phyloP scores from a whole-genome alignment of 2,329 filamentous ascomycete species.

The Epichloe elymi region DNA sequence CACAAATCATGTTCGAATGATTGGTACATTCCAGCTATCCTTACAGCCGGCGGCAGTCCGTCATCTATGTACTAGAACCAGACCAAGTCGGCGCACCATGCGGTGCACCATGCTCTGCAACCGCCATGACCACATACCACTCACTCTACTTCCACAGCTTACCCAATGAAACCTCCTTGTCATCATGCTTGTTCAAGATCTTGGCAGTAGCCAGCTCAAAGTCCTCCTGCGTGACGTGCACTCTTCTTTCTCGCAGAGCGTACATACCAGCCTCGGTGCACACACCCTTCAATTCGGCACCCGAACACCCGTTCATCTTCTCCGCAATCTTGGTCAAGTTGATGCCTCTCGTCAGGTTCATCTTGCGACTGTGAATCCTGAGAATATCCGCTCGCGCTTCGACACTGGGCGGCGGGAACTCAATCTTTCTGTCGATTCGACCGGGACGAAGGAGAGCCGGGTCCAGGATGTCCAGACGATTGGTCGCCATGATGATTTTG shows the following conservation, averaged over 20 bases:
- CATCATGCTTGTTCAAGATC: conserved; percentile 98
- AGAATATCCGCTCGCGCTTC: conserved; percentile 96
- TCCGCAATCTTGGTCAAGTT: conserved; percentile 97
- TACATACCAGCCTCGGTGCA: conserved; percentile 99
- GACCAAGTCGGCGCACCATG: neutral
- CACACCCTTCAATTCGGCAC: conserved; percentile 94
- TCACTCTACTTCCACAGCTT: conserved; percentile 52
- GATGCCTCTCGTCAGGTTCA: conserved; percentile 96
- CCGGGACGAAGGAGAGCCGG: conserved; percentile 90
- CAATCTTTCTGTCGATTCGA: conserved; percentile 96
- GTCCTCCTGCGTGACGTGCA: conserved; percentile 97
- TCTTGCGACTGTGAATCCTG: conserved; percentile 92
- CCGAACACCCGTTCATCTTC: conserved; percentile 99
- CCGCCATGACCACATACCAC: conserved; percentile 2
- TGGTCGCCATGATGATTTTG: conserved; percentile 99
- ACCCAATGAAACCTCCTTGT: conserved; percentile 85
- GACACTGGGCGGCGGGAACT: conserved; percentile 92
- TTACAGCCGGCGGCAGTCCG: conserved; percentile 18
- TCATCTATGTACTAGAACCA: conserved; percentile 14
- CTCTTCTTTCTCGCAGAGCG: conserved; percentile 82
- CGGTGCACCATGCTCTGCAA: neutral
- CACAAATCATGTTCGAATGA: conserved; percentile 7
- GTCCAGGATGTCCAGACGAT: conserved; percentile 93
- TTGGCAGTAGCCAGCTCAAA: conserved; percentile 98
- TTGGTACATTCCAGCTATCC: conserved; percentile 22